Percentiles rank a stretch among this genome's conserved stretches.
phyloP scores from a whole-genome alignment of 176 grass and related monocot genomes.

The Cenchrus americanus region DNA sequence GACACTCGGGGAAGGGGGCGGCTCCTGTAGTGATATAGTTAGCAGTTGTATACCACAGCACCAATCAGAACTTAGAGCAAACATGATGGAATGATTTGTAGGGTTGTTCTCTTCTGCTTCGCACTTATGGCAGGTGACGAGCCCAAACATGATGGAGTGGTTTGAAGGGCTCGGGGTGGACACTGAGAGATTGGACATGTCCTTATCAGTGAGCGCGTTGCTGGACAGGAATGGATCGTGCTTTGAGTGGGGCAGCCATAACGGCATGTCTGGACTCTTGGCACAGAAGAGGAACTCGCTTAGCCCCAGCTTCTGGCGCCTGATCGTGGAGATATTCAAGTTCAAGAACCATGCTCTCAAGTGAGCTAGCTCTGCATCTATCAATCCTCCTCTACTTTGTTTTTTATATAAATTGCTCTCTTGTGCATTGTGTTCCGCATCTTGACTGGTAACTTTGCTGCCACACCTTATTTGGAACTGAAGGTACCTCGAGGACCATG shows the following conservation, averaged over 20 bases:
- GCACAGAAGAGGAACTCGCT: constrained; percentile 66
- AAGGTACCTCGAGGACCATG: constrained; percentile 73
- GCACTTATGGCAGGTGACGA: constrained; percentile 59
- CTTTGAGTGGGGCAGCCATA: constrained; percentile 79
- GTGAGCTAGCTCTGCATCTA: constrained; percentile 6
- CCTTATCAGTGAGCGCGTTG: constrained; percentile 61
- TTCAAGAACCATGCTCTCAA: constrained; percentile 65
- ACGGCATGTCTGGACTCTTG: constrained; percentile 58
- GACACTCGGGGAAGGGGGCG: no score
- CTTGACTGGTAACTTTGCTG: not conserved
- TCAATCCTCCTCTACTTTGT: no score
- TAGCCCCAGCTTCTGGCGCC: constrained; percentile 66
- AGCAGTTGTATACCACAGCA: no score
- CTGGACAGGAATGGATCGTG: not conserved
- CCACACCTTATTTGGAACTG: not conserved
- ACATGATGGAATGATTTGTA: not conserved
- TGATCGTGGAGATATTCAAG: constrained; percentile 67
- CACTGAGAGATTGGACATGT: constrained; percentile 82
- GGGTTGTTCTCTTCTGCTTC: no score
- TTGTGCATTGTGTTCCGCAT: not conserved
- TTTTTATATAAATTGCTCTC: not conserved
- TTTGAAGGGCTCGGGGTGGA: constrained; percentile 75
- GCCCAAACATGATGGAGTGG: constrained; percentile 90
- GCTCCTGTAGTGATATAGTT: no score
- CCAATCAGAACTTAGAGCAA: not conserved